A percentile compares a stretch with the other conserved stretches of the same genome.
These are phyloP conservation scores for Peronospora destructor DNA, from an alignment of 352 stramenopile genomes.

Conservation along the genomic window DNA sequence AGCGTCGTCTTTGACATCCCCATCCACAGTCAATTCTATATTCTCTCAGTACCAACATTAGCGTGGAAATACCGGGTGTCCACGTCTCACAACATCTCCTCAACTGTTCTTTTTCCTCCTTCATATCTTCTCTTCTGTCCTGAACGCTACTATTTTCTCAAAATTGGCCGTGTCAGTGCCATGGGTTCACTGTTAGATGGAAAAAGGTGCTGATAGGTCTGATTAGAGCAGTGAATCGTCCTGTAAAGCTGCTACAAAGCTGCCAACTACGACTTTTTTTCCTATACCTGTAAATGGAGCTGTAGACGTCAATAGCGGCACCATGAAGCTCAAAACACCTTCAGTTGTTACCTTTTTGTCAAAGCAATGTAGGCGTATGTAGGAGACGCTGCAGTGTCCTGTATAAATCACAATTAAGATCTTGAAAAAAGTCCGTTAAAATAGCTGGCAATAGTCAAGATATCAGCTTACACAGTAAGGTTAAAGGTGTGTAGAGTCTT, in stretches of 20 bases:
- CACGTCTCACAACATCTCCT: slow-evolving; percentile 18
- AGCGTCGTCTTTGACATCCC: too few relatives aligned
- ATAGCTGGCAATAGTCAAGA: slow-evolving; percentile 13
- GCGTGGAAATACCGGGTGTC: slow-evolving; percentile 16
- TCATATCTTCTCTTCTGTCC: neutral
- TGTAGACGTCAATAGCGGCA: slow-evolving; percentile 14
- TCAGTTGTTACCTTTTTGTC: neutral
- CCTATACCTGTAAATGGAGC: slow-evolving; percentile 1
- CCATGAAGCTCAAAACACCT: slow-evolving; percentile 2
- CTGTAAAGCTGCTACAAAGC: slow-evolving; percentile 11
- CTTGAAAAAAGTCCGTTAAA: slow-evolving; percentile 24
- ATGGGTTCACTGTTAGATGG: neutral
- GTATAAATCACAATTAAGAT: slow-evolving; percentile 28
- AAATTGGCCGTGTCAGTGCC: neutral
- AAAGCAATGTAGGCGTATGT: neutral
- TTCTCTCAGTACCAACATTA: too few relatives aligned
- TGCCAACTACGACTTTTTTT: slow-evolving; percentile 1
- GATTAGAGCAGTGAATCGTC: slow-evolving; percentile 4
- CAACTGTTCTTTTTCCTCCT: too few relatives aligned
- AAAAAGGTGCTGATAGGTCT: neutral
- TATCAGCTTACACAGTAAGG: neutral
- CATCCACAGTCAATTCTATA: too few relatives aligned
- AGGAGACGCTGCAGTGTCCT: slow-evolving; percentile 2
- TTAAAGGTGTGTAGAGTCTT: neutral
- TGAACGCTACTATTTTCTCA: slow-evolving; percentile 14